Conservation (phyloP, 2,329 filamentous ascomycete genomes). For the Beauveria sp. region DNA sequence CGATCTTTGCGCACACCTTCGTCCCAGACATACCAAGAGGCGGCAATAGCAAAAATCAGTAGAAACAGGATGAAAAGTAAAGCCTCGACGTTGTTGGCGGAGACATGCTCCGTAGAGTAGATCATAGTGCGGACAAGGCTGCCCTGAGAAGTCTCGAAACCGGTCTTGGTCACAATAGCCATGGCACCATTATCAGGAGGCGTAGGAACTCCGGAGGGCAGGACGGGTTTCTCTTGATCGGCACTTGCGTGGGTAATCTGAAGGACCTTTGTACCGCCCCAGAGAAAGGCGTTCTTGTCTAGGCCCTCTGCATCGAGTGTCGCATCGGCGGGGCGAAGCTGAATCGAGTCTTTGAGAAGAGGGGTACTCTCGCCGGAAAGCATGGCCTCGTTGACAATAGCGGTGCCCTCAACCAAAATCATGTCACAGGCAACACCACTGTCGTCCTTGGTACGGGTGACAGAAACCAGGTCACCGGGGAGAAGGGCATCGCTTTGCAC, state of each 20-base stretch:
- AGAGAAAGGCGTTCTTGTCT: constrained; percentile 95
- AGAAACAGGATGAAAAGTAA: constrained; percentile 97
- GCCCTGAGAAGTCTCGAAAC: constrained; percentile 97
- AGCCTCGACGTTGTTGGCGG: constrained; percentile 95
- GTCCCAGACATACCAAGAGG: constrained; percentile 98
- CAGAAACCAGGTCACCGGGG: constrained; percentile 88
- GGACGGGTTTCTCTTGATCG: constrained; percentile 63
- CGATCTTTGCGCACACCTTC: constrained; percentile 91
- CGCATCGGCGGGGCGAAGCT: constrained; percentile 77
- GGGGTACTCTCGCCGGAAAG: constrained; percentile 96
- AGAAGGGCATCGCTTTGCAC: constrained; percentile 85
- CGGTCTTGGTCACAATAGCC: constrained; percentile 92
- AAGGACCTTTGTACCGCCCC: constrained; percentile 94
- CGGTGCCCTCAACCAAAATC: constrained; percentile 87
- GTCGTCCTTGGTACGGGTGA: constrained; percentile 90
- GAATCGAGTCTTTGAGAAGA: constrained; percentile 89
- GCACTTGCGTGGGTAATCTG: constrained; percentile 84
- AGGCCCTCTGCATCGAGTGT: constrained; percentile 78
- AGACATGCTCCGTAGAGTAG: constrained; percentile 96
- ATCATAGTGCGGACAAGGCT: constrained; percentile 99
- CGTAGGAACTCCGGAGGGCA: constrained; percentile 68
- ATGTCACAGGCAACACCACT: constrained; percentile 96
- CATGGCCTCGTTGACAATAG: constrained; percentile 99
- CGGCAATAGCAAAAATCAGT: constrained; percentile 89
- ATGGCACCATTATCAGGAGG: constrained; percentile 91